Evolutionary conservation across 2,329 filamentous ascomycete species (phyloP), one percentile per base, ranked within the genome.

Genomic region (Fusarium sublunatum): DNA sequence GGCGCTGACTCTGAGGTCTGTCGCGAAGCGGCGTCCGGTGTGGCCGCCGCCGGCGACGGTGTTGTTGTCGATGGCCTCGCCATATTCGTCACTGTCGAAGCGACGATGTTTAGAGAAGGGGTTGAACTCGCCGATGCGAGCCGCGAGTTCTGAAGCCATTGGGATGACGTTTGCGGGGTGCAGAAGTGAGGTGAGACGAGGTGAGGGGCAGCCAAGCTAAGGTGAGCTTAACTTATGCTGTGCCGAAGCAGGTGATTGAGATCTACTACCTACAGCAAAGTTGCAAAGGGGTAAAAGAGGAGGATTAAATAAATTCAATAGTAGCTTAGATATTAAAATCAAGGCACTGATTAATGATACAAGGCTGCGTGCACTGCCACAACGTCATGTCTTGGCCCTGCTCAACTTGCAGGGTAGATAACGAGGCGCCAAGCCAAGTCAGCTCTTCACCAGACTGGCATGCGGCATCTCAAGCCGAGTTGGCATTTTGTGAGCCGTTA

Each of bases 31-130:
- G 34, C 81, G 79, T n/a, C 77, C 76, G 49, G 79, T 79, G 71
- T 85, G 85, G 40, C 86, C 86, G n/a, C 86, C 86, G 29, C 86
- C 86, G 2, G 85, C 87, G 10, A 88, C 77, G 35, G 78, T 83
- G 53, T 73, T 69, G 44, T 61, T 54, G 56, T 69, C 72, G 28
- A 77, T 74, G 32, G 64, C 53, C 19, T 75, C 76, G 44, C 75
- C 76, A 6, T 68, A 53, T 52, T 77, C 75, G 42, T 77, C 76
- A 44, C 76, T 72, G 34, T 77, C 67, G 11, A 68, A 64, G 32
- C 62, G 61, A 15, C 61, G 63, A 25, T 49, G 69, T 41, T 64
- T 71, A 41, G 61, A 61, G 53, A 71, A 77, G 7, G 72, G 75
- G 34, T 76, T 76, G 8, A 77, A 59, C 26, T 49, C 54, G 34